These are phyloP conservation scores for Exserohilum rostratum DNA, from an alignment of 2,329 filamentous ascomycete species.

Conservation along the genomic window DNA sequence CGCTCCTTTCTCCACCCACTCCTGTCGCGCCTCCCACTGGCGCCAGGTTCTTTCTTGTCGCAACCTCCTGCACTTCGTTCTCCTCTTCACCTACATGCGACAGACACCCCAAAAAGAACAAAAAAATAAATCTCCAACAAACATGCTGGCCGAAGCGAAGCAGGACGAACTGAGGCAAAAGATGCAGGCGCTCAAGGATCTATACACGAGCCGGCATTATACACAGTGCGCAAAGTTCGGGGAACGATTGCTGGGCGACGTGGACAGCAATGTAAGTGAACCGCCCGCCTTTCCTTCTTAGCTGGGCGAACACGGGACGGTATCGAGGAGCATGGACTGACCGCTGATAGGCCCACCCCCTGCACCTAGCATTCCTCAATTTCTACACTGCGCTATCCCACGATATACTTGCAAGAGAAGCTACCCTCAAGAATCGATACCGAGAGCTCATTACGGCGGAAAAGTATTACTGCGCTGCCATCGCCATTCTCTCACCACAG, in stretches of 20 bases:
- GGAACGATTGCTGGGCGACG: conserved; percentile 30
- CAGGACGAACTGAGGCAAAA: conserved; percentile 32
- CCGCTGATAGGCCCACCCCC: conserved; percentile 38
- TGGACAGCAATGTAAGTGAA: conserved; percentile 29
- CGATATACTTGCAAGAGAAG: conserved; percentile 45
- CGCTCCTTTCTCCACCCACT: background rate
- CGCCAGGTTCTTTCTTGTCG: conserved; percentile 1
- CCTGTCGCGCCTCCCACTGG: conserved; percentile 9
- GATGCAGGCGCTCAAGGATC: conserved; percentile 37
- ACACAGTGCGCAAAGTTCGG: conserved; percentile 43
- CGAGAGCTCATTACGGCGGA: conserved; percentile 43
- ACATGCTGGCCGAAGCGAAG: conserved; percentile 23
- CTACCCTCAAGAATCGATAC: conserved; percentile 38
- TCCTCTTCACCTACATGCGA: conserved; percentile 6
- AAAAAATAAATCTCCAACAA: background rate
- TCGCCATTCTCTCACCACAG: conserved; percentile 25
- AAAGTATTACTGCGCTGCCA: conserved; percentile 42
- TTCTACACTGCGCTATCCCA: conserved; percentile 49
- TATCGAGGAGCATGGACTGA: conserved; percentile 1
- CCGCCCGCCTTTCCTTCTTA: background rate
- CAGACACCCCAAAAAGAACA: background rate
- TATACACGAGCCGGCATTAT: conserved; percentile 45
- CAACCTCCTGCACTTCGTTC: conserved; percentile 8
- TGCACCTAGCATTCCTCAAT: conserved; percentile 43
- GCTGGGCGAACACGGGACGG: background rate